Percentiles rank a stretch among this genome's conserved stretches.
phyloP scores from a whole-genome alignment of 116 monocot genomes.

The Phalaenopsis hybrid region DNA sequence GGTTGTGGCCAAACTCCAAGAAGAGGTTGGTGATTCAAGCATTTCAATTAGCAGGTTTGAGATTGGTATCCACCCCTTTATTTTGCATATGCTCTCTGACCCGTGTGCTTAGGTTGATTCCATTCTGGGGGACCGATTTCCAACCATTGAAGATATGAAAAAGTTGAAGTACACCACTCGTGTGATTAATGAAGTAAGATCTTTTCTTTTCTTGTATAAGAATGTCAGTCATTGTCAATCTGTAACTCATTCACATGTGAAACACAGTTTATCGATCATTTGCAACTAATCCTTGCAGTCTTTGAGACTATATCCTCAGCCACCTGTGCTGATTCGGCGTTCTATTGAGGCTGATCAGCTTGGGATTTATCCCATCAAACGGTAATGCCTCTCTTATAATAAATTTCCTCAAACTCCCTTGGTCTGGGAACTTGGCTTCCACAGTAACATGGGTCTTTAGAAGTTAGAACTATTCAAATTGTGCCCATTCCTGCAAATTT shows the following conservation, averaged over 20 bases:
- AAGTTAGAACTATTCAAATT: too few species aligned
- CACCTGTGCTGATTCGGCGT: constrained; percentile 88
- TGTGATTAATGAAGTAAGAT: constrained; percentile 91
- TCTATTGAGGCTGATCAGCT: constrained; percentile 81
- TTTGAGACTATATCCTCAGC: constrained; percentile 90
- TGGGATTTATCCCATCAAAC: constrained; percentile 68
- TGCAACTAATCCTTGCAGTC: constrained; percentile 45
- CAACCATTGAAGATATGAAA: constrained; percentile 81
- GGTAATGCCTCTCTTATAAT: constrained; percentile 24
- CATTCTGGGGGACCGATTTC: constrained; percentile 78
- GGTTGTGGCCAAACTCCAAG: constrained; percentile 75
- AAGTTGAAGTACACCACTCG: constrained; percentile 82
- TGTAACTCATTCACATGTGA: not conserved
- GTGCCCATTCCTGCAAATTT: too few species aligned
- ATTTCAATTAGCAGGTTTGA: constrained; percentile 6
- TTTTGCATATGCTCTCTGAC: constrained; percentile 10
- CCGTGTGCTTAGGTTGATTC: constrained; percentile 54
- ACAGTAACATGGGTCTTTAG: too few species aligned
- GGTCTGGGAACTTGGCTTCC: too few species aligned
- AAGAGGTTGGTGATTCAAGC: constrained; percentile 57
- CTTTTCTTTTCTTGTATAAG: not conserved
- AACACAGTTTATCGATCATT: constrained; percentile 6
- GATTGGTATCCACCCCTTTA: not conserved
- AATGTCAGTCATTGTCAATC: not conserved
- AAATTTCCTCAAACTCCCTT: not conserved